These are phyloP conservation scores for Lactifluus piperatus DNA, from an alignment of 768 basidiomycete species.

Conservation along the genomic window DNA sequence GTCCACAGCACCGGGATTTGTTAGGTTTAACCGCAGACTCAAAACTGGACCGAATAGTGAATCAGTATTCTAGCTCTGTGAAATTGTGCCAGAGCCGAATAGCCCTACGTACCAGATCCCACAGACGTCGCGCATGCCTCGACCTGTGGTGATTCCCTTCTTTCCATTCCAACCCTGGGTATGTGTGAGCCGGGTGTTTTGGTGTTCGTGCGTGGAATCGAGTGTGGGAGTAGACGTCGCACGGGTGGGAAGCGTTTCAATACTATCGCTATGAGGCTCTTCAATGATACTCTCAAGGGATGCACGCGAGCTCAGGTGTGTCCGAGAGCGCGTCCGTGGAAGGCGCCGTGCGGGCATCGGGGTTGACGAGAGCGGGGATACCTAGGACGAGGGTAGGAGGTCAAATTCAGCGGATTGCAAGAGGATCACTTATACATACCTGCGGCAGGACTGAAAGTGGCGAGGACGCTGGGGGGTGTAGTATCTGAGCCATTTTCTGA, in stretches of 20 bases:
- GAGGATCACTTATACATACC: not conserved
- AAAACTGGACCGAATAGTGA: slow-evolving; percentile 16
- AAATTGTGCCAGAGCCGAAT: not conserved
- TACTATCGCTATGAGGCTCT: slow-evolving; percentile 1
- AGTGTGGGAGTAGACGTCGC: not conserved
- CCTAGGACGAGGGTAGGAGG: not conserved
- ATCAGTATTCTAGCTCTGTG: not conserved
- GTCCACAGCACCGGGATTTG: slow-evolving; percentile 19
- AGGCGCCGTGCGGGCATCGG: slow-evolving; percentile 5
- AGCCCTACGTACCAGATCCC: slow-evolving; percentile 19
- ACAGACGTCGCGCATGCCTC: slow-evolving; percentile 17
- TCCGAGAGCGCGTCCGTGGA: slow-evolving; percentile 11
- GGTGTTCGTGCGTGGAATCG: not conserved
- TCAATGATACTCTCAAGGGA: slow-evolving; percentile 21
- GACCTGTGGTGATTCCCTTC: slow-evolving; percentile 10
- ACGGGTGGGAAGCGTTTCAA: not conserved
- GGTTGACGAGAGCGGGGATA: slow-evolving; percentile 12
- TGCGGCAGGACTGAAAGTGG: not conserved
- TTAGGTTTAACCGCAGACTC: slow-evolving; percentile 20
- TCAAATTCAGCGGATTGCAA: not conserved
- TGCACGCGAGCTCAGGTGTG: slow-evolving; percentile 8
- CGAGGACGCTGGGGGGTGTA: not conserved
- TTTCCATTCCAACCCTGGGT: slow-evolving; percentile 17
- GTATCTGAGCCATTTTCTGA: not conserved
- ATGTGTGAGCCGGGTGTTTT: not conserved